Evolutionary conservation across 371 early-diverging fungal species (phyloP).

Genomic region (Haplosporangium sp.): DNA sequence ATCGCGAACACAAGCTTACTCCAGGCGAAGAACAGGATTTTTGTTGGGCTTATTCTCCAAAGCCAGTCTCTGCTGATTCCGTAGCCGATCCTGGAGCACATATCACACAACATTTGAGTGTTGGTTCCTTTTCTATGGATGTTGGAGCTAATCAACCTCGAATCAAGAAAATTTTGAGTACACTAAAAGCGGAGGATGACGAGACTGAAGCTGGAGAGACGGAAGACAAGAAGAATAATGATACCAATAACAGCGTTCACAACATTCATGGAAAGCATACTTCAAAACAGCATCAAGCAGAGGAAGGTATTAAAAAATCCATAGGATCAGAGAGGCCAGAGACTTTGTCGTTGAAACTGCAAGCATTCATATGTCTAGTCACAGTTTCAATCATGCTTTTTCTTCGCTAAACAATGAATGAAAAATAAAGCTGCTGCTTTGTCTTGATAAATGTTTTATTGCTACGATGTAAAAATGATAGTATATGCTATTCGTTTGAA

Average conservation of each 20-base stretch:
- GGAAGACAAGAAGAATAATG: conserved; percentile 14
- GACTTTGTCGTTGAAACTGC: neutral
- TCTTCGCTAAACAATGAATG: neutral
- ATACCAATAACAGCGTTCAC: no score
- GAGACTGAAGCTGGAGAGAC: conserved; percentile 16
- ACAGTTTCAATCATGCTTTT: conserved; percentile 11
- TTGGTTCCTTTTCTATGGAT: conserved; percentile 51
- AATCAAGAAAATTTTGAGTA: conserved; percentile 23
- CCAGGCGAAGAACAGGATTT: conserved; percentile 48
- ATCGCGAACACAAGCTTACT: conserved; percentile 26
- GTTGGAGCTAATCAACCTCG: conserved; percentile 45
- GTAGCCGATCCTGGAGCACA: conserved; percentile 42
- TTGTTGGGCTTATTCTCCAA: conserved; percentile 52
- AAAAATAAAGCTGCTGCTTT: neutral
- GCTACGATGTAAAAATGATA: neutral
- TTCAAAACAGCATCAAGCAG: neutral
- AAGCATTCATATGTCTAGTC: conserved; percentile 19
- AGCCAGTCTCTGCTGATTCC: conserved; percentile 37
- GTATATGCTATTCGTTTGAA: no score
- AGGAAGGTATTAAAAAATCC: neutral
- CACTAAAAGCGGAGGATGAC: conserved; percentile 14
- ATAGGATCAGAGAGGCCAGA: neutral
- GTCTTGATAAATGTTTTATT: neutral
- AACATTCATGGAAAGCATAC: neutral
- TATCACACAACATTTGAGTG: conserved; percentile 39